Base-by-base conservation (phyloP, 148 eudicot genomes). In the Chenopodium formosanum region DNA sequence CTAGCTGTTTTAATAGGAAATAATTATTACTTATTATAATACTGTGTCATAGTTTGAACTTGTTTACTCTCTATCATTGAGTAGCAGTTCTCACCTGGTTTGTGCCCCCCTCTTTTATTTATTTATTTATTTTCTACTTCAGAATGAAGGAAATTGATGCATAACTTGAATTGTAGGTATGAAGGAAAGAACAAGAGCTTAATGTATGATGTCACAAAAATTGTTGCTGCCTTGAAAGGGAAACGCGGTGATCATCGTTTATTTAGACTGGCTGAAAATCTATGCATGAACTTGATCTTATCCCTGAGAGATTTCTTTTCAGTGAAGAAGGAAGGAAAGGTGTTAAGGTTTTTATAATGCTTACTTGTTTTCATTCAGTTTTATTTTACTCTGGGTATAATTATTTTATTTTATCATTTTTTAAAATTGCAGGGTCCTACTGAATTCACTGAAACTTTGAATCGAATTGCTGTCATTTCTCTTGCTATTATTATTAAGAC, bases 241-340 rank as follows among this genome's bases (percentile, higher is more conserved):
- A 96, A 96, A 86, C 95, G 97, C 37, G 97, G 97, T 77, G 99
- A 96, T 79, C 99, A 96, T 87, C 99, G 98, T 76, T 83, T 88
- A 56, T 94, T 94, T 78, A 88, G 99, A 88, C 86, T 96, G 89
- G 95, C 98, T 80, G 98, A 96, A 84, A 96, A 96, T 80, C 88
- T 96, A 74, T 96, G 99, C 94, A 89, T 94, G 93, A 96, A 96
- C 87, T 88, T 96, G 64, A 86, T 96, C 75, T 81, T 90, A 65
- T 94, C 99, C 50, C 84, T 91, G 84, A 89, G 95, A 80, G 99
- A 96, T 50, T 89, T 94, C 84, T 96, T 96, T 83, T 82, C 87
- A 79, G 94, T 89, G 86, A 96, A 89, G 86, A 96, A 91, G 83
- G 98, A 96, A 83, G 97, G 92, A 63, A 92, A 96, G 98, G 99